Base-by-base conservation (phyloP, 2,329 filamentous ascomycete species). In the Colletotrichum tanaceti region DNA sequence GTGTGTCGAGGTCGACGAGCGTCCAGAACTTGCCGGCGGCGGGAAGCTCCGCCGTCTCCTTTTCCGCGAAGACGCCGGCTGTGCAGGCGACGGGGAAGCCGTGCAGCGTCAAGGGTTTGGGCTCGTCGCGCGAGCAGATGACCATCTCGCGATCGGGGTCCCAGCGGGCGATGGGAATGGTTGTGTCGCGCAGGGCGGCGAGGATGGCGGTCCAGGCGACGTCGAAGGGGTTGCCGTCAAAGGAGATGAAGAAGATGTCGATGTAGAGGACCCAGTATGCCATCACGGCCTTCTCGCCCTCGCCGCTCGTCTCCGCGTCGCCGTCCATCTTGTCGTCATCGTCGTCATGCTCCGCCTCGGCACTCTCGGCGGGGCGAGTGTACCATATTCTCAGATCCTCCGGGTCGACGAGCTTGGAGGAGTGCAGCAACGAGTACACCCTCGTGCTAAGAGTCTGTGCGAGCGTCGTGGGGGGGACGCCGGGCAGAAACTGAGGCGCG, bases 251-350 rank as follows among this genome's bases (percentile, higher is more conserved):
- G 76, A 98, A 87, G n/a, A 98, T 85, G 76, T 98, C 95, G 72
- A 99, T 92, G 79, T 97, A 98, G 22, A 99, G 88, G 11, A 93
- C 90, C 96, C 95, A 99, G 79, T 97, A 98, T 0, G 91, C 96
- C 77, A 92, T 95, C 13, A 95, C 79, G 67, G 80, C 77, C 43
- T 78, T 78, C 61, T 77, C 70, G 4, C 68, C 67, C 14, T 76
- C 72, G 4, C 53, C 72, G 4, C 53, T 46, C 22, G 70, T 73
- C 5, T 72, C 71, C n/a, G 77, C 76, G 7, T 77, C 77, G 13
- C 81, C 78, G 52, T 78, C 80, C 18, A 74, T 77, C 46, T 76
- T 75, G 28, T 72, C 73, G 9, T 76, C 74, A 0, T 75, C 75
- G 1, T 80, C 81, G 5, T 81, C 79, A 13, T 78, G 80, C n/a